These are phyloP conservation scores for Pseudevernia furfuracea DNA, from an alignment of 495 filamentous ascomycete species.

Conservation along the genomic window DNA sequence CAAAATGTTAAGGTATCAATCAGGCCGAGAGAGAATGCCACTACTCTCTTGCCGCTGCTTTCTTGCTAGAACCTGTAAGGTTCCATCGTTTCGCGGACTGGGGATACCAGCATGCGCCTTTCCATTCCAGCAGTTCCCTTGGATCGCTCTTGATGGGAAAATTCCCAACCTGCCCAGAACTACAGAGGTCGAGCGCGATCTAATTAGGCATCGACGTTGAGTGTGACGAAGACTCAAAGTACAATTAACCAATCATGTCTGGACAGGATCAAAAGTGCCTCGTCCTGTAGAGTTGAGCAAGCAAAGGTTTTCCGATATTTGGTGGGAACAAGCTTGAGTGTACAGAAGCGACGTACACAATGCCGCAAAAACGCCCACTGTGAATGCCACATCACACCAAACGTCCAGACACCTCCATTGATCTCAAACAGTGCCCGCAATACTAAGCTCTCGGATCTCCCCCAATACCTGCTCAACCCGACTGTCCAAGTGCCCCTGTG, in stretches of 20 bases:
- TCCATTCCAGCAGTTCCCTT: no score
- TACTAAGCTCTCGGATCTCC: slow-evolving; percentile 94
- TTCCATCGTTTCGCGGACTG: no score
- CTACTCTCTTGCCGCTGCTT: no score
- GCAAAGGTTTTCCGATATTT: background rate
- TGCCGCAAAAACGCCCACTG: background rate
- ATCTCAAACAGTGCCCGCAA: slow-evolving; percentile 62
- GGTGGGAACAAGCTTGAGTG: background rate
- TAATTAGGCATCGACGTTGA: background rate
- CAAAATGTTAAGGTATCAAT: no score
- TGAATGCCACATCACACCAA: background rate
- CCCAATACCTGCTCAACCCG: slow-evolving; percentile 93
- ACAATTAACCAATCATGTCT: background rate
- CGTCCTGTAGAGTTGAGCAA: background rate
- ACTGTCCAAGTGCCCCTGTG: slow-evolving; percentile 82
- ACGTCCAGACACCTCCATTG: background rate
- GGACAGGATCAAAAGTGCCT: background rate
- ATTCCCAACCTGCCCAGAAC: no score
- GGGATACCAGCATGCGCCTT: no score
- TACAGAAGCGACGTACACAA: background rate
- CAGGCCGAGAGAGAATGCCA: no score
- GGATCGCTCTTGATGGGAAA: no score
- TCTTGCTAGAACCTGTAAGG: background rate
- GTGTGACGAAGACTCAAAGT: background rate
- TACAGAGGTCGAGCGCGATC: background rate